Evolutionary conservation across 208 protist genomes (phyloP), one percentile per base, ranked within the genome.

Genomic region (Crithidia brevicula): DNA sequence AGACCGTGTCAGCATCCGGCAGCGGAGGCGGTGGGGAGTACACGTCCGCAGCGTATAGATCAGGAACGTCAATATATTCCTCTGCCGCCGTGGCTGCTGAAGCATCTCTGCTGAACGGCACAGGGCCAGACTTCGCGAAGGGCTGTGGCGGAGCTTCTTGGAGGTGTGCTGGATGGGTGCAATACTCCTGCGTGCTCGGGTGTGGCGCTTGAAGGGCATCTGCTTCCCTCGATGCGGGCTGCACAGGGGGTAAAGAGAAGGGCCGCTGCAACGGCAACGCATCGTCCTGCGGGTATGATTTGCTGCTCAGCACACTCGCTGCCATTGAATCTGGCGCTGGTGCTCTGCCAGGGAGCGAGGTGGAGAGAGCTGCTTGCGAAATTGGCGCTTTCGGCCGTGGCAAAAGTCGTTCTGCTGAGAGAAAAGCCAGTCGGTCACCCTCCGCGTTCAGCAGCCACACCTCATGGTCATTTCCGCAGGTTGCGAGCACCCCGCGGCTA

Each of bases 371-470:
- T 20, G 46, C 8, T 18, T 8, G 6, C 42, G 10, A 18, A 1
- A 27, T 28, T 22, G 50, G 42, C 7, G 22, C 40, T 15, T 58
- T 59, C 4, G 51, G 46, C 9, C 56, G 36, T 11, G 80, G 70
- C 4, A 79, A 79, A 13, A 82, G 49, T 1, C 81, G 82, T 33
- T 72, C 70, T 54, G 83, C 79, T 2, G 83, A 79, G 50, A 94
- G 67, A 46, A 67, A 72, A n/a, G 72, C 78, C 2, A 71, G 11
- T 52, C 54, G 51, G 20, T 78, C 69, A 1, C 83, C 85, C 4
- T 80, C 34, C 6, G 10, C 27, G 59, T 78, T 67, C 20, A 88
- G 57, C 13, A 94, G 28, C 46, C 69, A 79, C 23, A 91, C 88
- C 46, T 75, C 50, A 57, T 67, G 69, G 52, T 94, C 79, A 73